Conservation (phyloP, 805 yeast genomes). For the Citeromyces nyonsensis region DNA sequence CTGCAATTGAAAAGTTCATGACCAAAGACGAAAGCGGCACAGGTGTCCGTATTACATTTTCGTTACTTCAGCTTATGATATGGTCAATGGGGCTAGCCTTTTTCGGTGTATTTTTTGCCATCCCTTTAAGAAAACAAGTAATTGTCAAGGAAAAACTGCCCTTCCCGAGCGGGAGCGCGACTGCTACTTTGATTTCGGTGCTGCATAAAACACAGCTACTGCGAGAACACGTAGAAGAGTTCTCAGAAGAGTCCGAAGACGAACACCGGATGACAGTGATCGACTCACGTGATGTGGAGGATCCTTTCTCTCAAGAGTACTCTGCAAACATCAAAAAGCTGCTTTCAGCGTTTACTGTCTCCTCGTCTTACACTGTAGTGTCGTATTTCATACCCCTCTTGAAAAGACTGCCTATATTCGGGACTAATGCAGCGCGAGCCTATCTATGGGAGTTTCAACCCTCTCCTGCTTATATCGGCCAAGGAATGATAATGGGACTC, state of each 20-base stretch:
- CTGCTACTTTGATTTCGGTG: conserved; percentile 84
- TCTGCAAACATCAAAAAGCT: conserved; percentile 46
- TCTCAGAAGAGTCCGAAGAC: neutral
- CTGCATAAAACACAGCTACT: conserved; percentile 55
- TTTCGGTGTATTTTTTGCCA: conserved; percentile 92
- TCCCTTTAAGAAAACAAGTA: conserved; percentile 76
- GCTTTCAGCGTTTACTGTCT: conserved; percentile 41
- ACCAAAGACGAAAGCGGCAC: conserved; percentile 67
- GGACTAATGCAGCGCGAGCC: conserved; percentile 36
- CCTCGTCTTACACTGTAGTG: conserved; percentile 57
- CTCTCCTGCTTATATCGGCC: conserved; percentile 94
- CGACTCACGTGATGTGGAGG: conserved; percentile 17
- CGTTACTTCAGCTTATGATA: conserved; percentile 37
- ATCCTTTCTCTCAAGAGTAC: conserved; percentile 18
- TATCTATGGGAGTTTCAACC: conserved; percentile 88
- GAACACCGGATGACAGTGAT: conserved; percentile 12
- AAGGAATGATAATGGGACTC: conserved; percentile 94
- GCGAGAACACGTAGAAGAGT: conserved; percentile 1
- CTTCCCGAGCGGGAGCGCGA: conserved; percentile 93
- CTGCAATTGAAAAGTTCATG: conserved; percentile 85
- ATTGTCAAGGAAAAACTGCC: conserved; percentile 77
- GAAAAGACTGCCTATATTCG: conserved; percentile 63
- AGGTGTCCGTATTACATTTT: conserved; percentile 17
- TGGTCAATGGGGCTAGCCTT: conserved; percentile 87
- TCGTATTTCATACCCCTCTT: conserved; percentile 65